Evolutionary conservation across 129 eudicot species (phyloP), one percentile per base, ranked within the genome.

Genomic region (Flaveria bidentis): DNA sequence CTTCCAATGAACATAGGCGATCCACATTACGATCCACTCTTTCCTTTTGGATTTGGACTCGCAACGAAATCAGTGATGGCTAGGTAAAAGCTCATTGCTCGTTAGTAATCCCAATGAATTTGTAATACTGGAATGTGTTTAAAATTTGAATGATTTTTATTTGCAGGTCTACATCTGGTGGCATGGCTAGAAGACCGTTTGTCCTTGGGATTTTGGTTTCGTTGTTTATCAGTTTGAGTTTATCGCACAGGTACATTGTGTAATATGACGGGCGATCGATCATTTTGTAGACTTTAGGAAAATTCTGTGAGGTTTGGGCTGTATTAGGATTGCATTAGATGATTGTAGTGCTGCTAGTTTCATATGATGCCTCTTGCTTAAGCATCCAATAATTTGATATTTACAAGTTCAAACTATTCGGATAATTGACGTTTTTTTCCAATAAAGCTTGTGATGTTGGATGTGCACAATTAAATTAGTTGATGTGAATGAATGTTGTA

Each of bases 1-100:
- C 89, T 89, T 9, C 94, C 94, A 1, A 89, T 89, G 91, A 86
- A 84, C 63, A 65, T 82, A 18, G 95, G 89, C 1, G 95, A 89
- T 78, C 62, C 81, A 41, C 82, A 82, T 60, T 89, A 89, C 18
- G 82, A 86, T 75, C 91, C 95, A 20, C 89, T 89, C 7, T 89
- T 86, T 67, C 89, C 95, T 22, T 82, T 67, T 46, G 95, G 89
- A 76, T 86, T 53, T 46, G 95, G 95, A 64, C 84, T 89, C 56
- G 12, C 82, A 2, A 86, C 89, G 75, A 77, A 83, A 47, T 39
- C 87, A 5, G 33, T 41, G 0, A 71, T 72, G 1, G 72, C 70
- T 25, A 84, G 87, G 84, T 84, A 65, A 64, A 14, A 9, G 14
- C 17, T 16, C 2, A 52, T 66, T 62, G 25, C 17, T 16, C 2